Base-by-base conservation (phyloP, 352 stramenopile genomes). In the Globisporangium yorkense region DNA sequence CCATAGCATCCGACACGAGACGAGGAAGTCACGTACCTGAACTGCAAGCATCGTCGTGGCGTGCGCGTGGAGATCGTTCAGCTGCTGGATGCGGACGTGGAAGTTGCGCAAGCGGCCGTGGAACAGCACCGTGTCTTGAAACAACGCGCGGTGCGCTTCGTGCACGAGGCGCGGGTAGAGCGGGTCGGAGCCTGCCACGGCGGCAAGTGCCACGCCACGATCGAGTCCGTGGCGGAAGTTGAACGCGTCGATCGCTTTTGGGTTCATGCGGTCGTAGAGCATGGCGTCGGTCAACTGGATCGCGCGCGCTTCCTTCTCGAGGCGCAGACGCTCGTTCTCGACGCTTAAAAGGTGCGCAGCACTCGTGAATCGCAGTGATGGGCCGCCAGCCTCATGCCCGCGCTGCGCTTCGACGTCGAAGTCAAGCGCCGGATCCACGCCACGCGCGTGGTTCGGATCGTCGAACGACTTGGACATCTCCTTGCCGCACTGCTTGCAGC, bases 211-310 rank as follows among this genome's bases (percentile, higher is more conserved):
- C 7, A 59, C 56, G 27, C 71, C 54, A 0, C 77, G 71, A 53
- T 87, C 75, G 8, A 91, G 74, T 0, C 71, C 66, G 35, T 93
- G 83, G 1, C 83, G 75, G 35, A 77, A 90, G 47, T 93, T 86
- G 35, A 89, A 74, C 0, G 82, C 74, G 5, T 86, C 80, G 15
- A 93, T 93, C 0, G 67, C 69, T 57, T 88, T 87, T 0, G 77
- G 78, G 18, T 76, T 71, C 29, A 70, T 59, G 1, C 77, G 63
- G 51, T 91, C 80, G 45, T 93, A 93, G 12, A 88, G 51, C 20
- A 83, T 54, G 0, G 62, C 56, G 29, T 93, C 83, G 0, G 57
- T 48, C 16, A 86, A 51, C 18, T 88, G 73, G 10, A 90, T 64
- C n/a, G 66, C 41, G 3, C 80, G 62, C 0, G 69, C 69, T 56